Base-by-base conservation (phyloP, 441 rosid genomes). In the Syzygium malaccense region DNA sequence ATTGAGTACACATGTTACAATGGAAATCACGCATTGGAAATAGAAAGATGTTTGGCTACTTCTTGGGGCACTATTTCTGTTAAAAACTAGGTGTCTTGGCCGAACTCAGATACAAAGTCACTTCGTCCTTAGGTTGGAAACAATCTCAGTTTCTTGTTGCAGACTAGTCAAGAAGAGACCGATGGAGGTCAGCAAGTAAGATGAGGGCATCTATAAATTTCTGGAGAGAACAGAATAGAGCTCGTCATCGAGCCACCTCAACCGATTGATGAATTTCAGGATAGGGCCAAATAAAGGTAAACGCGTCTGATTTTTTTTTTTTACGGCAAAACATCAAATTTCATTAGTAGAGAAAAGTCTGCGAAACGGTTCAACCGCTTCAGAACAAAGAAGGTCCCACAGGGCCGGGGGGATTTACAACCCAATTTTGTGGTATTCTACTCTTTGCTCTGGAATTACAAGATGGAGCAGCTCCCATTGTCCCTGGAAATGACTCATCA, bases 381-480 rank as follows among this genome's bases (percentile, higher is more conserved):
- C 48, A 45, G 48, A 45, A 45, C 9, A 45, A 45, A 45, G 48
- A 45, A 45, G 48, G 48, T 45, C 48, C 48, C 48, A 45, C 48
- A 45, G 48, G 48, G 48, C 48, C 48, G 9, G 9, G 48, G 48
- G 9, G 48, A 45, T 45, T 45, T 45, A 45, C 48, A 45, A 45
- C 48, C 48, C 48, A 45, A 45, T 45, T 45, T 45, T 45, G 48
- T 45, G 8, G 48, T 45, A 45, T 45, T 45, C 48, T 45, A 45
- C 48, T 45, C 48, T 45, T 45, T 45, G 48, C 48, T 45, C 48
- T 45, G 48, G 48, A 45, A 45, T 95, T 58, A 96, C 91, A 96
- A 91, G 90, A 96, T 94, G 89, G 86, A 91, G 94, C 99, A 96
- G 91, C 91, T 93, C 90, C 92, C 94, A 41, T 89, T 75, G 89